A percentile compares a stretch with the other conserved stretches of the same genome.
Evolutionary conservation across 2,329 filamentous ascomycete species (phyloP).

Genomic region (Fusarium pseudonygamai): DNA sequence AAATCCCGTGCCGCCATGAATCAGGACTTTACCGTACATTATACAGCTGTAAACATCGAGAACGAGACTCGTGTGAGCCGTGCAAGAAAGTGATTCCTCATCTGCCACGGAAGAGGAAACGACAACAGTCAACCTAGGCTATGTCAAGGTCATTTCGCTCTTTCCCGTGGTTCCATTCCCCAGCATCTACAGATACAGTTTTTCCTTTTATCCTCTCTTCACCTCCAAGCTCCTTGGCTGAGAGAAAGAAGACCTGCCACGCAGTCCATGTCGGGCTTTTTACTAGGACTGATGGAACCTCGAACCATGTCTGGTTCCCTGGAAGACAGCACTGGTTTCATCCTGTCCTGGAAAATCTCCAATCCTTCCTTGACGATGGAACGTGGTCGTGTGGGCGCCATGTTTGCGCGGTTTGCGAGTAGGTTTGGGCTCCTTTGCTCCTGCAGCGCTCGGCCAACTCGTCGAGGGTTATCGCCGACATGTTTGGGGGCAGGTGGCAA

Average conservation of each 20-base stretch:
- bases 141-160: slow-evolving; percentile 20
- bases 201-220: background rate
- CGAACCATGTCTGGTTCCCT: slow-evolving; percentile 71
- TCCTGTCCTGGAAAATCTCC: slow-evolving; percentile 64
- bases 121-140: slow-evolving; percentile 21
- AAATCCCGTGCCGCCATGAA: slow-evolving; percentile 14
- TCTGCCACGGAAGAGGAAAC: slow-evolving; percentile 19
- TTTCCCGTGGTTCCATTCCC: slow-evolving; percentile 21
- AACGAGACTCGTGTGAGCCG: slow-evolving; percentile 22
- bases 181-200: slow-evolving; percentile 1
- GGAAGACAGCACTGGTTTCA: slow-evolving; percentile 37
- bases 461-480: slow-evolving; percentile 49
- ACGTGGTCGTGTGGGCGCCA: slow-evolving; percentile 51
- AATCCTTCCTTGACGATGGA: slow-evolving; percentile 48
- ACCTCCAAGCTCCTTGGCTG: slow-evolving; percentile 91
- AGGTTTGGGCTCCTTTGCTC: slow-evolving; percentile 50
- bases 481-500: slow-evolving; percentile 47
- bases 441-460: slow-evolving; percentile 53
- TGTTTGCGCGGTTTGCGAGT: slow-evolving; percentile 52
- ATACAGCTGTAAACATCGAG: slow-evolving; percentile 20
- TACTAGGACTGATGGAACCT: slow-evolving; percentile 71
- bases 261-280: slow-evolving; percentile 85
- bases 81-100: slow-evolving; percentile 30
- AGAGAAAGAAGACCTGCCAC: slow-evolving; percentile 88
- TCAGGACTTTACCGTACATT: slow-evolving; percentile 33